Base-by-base conservation (phyloP, 169 alveolate genomes). In the Plasmodium fragile region DNA sequence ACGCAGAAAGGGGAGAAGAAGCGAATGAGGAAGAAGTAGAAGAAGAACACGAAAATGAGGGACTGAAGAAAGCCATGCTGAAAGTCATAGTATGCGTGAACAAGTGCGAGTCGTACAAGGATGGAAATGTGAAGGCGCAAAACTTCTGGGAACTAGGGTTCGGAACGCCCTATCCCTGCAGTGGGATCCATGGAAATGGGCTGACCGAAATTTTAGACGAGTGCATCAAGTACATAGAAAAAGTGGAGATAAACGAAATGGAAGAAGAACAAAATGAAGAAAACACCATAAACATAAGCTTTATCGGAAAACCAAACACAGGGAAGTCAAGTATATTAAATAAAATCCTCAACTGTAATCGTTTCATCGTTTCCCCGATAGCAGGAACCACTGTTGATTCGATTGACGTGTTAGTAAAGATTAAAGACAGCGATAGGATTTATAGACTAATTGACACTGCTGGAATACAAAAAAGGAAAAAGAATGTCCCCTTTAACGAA, bases 311-410 rank as follows among this genome's bases (percentile, higher is more conserved):
- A 82, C 97, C 97, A 0, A 96, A 96, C 70, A 91, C 96, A 18
- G 97, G 97, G 32, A 96, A 96, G 85, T 94, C 97, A 3, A 93
- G 96, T 30, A 82, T 96, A 81, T 72, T 95, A 36, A 96, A 96
- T 79, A 81, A 84, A 92, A 81, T 96, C 43, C 28, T 94, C 71
- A 96, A 95, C 10, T 84, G 92, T 28, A 81, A 90, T 18, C 95
- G 97, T 43, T 96, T 95, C 79, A 84, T 96, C n/a, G 97, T 96
- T 69, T 96, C 97, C 22, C 96, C 97, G 8, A 81, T 79, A 69
- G 97, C 94, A 65, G 97, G 97, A 8, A 96, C 97, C 0, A 96
- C 97, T 1, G 94, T 93, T 84, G 97, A 96, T 93, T 92, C 97
- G 8, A 94, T 95, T 49, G 96, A 96, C 70, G 93, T 95, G 18